A percentile compares a stretch with the other conserved stretches of the same genome.
Conservation (phyloP, 2,329 filamentous ascomycete genomes). For the Diaporthe sp. region DNA sequence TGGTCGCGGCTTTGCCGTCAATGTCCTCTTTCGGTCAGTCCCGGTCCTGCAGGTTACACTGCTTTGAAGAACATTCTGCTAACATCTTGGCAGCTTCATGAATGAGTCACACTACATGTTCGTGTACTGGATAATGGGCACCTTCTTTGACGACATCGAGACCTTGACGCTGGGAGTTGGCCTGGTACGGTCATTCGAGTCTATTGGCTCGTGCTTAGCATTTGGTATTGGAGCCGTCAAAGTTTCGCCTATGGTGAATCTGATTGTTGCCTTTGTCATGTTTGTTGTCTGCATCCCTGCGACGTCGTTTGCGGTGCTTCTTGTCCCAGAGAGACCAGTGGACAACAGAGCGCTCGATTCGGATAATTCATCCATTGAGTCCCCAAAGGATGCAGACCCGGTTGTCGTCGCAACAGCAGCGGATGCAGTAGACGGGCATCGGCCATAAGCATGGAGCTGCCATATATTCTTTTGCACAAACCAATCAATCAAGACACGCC, state of each 20-base stretch:
- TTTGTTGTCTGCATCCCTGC: slow-evolving; percentile 57
- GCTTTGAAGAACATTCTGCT: background rate
- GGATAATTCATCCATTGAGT: slow-evolving; percentile 3
- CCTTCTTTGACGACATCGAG: slow-evolving; percentile 64
- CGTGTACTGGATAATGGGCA: slow-evolving; percentile 63
- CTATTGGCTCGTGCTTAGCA: slow-evolving; percentile 58
- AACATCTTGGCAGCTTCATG: slow-evolving; percentile 52
- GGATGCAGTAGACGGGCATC: slow-evolving; percentile 35
- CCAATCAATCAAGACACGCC: too few species aligned
- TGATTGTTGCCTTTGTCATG: slow-evolving; percentile 62
- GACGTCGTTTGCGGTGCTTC: slow-evolving; percentile 50
- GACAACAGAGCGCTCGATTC: slow-evolving; percentile 40
- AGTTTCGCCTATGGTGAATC: slow-evolving; percentile 60
- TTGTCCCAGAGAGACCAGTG: slow-evolving; percentile 53
- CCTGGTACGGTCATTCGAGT: slow-evolving; percentile 62
- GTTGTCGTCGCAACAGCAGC: slow-evolving; percentile 35
- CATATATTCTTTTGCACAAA: background rate
- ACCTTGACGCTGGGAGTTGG: slow-evolving; percentile 63
- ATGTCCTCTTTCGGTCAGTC: slow-evolving; percentile 59
- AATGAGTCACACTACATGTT: slow-evolving; percentile 66
- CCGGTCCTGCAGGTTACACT: too few species aligned
- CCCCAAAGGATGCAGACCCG: slow-evolving; percentile 34
- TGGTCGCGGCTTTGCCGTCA: slow-evolving; percentile 60
- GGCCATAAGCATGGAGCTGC: background rate
- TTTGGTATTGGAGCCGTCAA: slow-evolving; percentile 62